phyloP scores from a whole-genome alignment of 2,329 filamentous ascomycete species.

The Colletotrichum sp. region DNA sequence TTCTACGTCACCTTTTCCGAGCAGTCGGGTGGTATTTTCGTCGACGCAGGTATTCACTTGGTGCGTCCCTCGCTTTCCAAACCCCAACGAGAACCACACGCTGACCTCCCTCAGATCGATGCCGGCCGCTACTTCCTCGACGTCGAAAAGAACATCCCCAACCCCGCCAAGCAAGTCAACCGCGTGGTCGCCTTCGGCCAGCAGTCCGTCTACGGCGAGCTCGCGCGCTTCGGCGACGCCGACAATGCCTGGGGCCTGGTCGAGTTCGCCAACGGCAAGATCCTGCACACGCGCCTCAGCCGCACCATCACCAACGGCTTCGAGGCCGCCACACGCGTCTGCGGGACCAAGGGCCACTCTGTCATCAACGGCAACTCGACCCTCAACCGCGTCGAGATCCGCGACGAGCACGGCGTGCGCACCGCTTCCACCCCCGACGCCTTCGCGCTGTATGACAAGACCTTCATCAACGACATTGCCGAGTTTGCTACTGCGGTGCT shows the following conservation, averaged over 20 bases:
- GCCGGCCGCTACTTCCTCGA: not conserved
- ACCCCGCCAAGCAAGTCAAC: not conserved
- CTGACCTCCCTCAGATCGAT: not conserved
- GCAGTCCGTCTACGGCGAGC: not conserved
- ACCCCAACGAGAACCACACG: too few species aligned
- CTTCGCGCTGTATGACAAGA: not conserved
- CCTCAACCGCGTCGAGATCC: not conserved
- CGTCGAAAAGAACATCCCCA: not conserved
- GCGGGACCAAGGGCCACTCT: conserved; percentile 31
- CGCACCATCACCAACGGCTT: conserved; percentile 40
- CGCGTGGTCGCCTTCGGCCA: not conserved
- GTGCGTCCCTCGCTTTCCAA: accelerated
- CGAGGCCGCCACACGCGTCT: conserved; percentile 29
- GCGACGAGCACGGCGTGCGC: not conserved
- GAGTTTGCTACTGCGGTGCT: not conserved
- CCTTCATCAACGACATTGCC: not conserved
- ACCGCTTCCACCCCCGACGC: not conserved
- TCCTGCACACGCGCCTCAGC: conserved; percentile 35
- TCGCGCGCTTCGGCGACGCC: conserved; percentile 14
- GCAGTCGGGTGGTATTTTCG: not conserved
- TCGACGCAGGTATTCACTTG: not conserved
- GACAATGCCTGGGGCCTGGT: conserved; percentile 40
- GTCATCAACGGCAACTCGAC: conserved; percentile 25
- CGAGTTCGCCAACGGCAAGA: conserved; percentile 40
- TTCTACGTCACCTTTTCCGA: not conserved